Evolutionary conservation across 2,329 filamentous ascomycete species (phyloP).

Genomic region (Colletotrichum salicis): DNA sequence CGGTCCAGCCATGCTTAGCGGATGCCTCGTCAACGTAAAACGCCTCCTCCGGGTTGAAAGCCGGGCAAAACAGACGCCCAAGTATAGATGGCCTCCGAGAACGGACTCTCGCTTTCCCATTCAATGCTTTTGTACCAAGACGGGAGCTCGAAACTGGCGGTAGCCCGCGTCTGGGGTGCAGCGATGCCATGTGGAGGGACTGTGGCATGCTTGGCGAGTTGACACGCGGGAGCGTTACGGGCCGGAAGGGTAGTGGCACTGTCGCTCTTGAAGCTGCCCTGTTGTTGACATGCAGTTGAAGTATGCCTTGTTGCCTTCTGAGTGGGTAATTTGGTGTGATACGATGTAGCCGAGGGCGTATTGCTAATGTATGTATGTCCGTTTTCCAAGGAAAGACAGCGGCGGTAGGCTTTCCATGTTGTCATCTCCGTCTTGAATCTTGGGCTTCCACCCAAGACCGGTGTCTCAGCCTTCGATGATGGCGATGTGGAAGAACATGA

Average conservation of each 20-base stretch:
- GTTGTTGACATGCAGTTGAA: neutral
- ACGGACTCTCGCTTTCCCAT: neutral
- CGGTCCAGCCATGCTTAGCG: slow-evolving; percentile 11
- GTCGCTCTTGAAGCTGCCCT: neutral
- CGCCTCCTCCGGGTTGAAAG: neutral
- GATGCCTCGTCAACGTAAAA: neutral
- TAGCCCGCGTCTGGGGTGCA: neutral
- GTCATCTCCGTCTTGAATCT: neutral
- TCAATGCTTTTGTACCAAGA: neutral
- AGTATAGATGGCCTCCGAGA: neutral
- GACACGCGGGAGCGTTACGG: neutral
- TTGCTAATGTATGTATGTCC: neutral
- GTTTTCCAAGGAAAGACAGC: neutral
- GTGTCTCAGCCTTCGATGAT: slow-evolving; percentile 28
- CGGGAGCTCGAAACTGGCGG: neutral
- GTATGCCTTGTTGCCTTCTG: neutral
- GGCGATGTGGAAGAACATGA: slow-evolving; percentile 28
- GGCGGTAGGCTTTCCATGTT: neutral
- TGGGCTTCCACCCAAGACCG: neutral
- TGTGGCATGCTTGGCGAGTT: neutral
- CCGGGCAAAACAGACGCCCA: neutral
- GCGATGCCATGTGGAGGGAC: neutral
- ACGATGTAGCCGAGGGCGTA: neutral
- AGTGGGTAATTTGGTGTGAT: neutral
- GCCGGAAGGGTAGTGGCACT: neutral